These are phyloP conservation scores for Eimeria acervulina DNA, from an alignment of 169 alveolate species.

Conservation along the genomic window DNA sequence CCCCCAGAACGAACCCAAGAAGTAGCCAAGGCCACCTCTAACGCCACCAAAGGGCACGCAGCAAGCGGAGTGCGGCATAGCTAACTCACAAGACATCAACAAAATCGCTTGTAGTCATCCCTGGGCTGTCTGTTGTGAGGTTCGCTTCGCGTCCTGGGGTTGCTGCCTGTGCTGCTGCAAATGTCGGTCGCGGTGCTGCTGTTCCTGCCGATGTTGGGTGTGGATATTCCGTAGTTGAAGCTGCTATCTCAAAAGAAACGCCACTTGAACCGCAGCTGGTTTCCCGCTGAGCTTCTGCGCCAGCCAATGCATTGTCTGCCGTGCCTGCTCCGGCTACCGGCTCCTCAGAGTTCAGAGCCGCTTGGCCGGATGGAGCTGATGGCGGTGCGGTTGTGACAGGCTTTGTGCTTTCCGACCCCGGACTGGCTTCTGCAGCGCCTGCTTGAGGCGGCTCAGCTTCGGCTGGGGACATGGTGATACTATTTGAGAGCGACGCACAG, in stretches of 20 bases:
- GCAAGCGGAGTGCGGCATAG: background rate
- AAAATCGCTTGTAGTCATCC: background rate
- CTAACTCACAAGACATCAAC: constrained; percentile 33
- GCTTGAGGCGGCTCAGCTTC: constrained; percentile 44
- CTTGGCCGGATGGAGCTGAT: background rate
- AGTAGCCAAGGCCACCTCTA: too few relatives aligned
- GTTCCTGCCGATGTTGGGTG: background rate
- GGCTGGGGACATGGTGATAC: constrained; percentile 6
- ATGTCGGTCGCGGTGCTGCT: background rate
- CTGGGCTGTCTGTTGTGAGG: background rate
- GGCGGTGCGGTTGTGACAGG: background rate
- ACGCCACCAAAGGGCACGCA: background rate
- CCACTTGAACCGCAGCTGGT: constrained; percentile 11
- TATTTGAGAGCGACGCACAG: background rate
- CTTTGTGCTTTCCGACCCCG: constrained; percentile 15
- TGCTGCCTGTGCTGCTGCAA: background rate
- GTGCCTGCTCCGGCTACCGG: background rate
- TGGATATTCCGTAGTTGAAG: background rate
- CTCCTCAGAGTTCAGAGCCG: background rate
- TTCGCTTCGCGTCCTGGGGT: background rate
- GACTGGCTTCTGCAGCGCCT: constrained; percentile 31
- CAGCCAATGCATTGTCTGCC: background rate
- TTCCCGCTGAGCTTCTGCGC: background rate
- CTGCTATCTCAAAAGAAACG: background rate
- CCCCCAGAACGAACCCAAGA: too few relatives aligned